Conservation (phyloP, 129 eudicot species). For the Chrysanthemum makinoi region DNA sequence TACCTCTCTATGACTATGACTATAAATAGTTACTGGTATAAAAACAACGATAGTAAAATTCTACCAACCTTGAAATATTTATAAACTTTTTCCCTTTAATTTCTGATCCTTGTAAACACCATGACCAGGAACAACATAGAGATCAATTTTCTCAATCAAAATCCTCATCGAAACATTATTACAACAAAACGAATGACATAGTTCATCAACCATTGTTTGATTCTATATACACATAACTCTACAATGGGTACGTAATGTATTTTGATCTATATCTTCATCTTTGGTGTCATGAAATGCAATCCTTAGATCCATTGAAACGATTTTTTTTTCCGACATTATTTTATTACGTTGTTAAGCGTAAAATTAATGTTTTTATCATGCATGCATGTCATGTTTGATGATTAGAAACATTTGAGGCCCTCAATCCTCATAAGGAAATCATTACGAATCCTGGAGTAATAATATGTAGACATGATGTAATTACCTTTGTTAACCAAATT, state of each 20-base stretch:
- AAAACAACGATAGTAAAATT: not conserved
- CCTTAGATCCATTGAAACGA: not conserved
- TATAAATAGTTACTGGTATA: not conserved
- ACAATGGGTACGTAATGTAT: slow-evolving; percentile 28
- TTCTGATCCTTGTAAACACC: slow-evolving; percentile 20
- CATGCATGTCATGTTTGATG: slow-evolving; percentile 5
- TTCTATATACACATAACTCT: slow-evolving; percentile 10
- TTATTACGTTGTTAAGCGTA: too few relatives aligned
- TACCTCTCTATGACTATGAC: too few relatives aligned
- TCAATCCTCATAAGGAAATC: too few relatives aligned
- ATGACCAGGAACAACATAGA: slow-evolving; percentile 6
- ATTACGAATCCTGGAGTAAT: too few relatives aligned
- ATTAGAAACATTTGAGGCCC: not conserved
- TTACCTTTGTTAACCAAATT: not conserved
- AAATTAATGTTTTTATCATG: too few relatives aligned
- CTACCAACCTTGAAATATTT: slow-evolving; percentile 13
- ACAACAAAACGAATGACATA: slow-evolving; percentile 22
- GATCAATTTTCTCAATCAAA: not conserved
- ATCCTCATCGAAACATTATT: not conserved
- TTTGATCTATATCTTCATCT: not conserved
- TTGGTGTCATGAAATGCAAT: not conserved
- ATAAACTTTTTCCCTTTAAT: slow-evolving; percentile 18
- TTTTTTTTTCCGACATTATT: too few relatives aligned
- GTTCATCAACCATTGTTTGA: slow-evolving; percentile 21
- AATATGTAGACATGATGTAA: not conserved